Evolutionary conservation across 140 eudicot genomes (phyloP).

Genomic region (Cichorium intybus): DNA sequence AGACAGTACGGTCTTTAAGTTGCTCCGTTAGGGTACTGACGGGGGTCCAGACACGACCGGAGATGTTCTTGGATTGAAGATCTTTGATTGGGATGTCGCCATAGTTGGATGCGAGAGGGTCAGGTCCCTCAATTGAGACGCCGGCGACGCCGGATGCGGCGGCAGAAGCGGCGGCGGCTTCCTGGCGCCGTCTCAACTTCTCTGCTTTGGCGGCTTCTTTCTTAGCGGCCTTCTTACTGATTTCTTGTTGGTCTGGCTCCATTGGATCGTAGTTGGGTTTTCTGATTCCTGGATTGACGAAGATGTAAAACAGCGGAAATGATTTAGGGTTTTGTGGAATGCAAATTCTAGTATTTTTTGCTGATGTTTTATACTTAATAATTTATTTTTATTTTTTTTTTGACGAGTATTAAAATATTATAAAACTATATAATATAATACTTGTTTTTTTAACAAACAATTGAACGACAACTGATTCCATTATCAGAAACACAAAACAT

Average conservation of each 20-base stretch:
- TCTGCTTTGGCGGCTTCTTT: conserved; percentile 77
- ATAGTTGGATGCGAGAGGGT: conserved; percentile 58
- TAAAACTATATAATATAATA: too few species aligned
- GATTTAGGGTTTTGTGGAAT: conserved; percentile 3
- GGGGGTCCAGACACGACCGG: conserved; percentile 59
- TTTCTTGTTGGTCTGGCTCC: conserved; percentile 35
- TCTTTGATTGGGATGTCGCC: conserved; percentile 56
- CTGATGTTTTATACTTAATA: too few species aligned
- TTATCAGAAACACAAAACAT: too few species aligned
- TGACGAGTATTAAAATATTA: too few species aligned
- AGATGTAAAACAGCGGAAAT: background rate
- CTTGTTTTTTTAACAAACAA: too few species aligned
- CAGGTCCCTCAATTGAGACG: conserved; percentile 41
- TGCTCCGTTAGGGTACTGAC: conserved; percentile 33
- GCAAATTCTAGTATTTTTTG: too few species aligned
- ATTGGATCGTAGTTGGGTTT: conserved; percentile 17
- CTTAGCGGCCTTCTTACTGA: conserved; percentile 69
- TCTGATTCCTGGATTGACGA: conserved; percentile 1
- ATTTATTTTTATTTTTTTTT: too few species aligned
- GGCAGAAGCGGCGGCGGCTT: conserved; percentile 66
- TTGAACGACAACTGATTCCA: too few species aligned
- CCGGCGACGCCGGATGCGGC: conserved; percentile 46
- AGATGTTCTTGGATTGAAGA: conserved; percentile 51
- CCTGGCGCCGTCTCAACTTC: conserved; percentile 59
- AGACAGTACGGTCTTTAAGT: conserved; percentile 47